These are phyloP conservation scores for Poa pratensis DNA, from an alignment of 176 grass and related monocot genomes.

Conservation along the genomic window DNA sequence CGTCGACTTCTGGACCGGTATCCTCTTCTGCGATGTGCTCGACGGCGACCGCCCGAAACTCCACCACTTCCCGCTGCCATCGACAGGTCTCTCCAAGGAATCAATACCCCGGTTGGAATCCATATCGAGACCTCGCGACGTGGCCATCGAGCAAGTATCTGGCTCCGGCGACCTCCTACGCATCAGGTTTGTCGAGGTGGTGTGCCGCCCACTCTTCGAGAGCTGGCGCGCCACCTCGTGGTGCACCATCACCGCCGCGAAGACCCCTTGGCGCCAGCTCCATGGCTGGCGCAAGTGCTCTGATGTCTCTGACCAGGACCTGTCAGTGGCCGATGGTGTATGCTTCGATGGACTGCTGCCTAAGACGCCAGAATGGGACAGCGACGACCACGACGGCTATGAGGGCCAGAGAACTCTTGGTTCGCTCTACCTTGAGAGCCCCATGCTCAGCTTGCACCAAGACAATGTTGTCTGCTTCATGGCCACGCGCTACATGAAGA, in stretches of 20 bases:
- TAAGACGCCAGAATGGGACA: not conserved
- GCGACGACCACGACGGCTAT: not conserved
- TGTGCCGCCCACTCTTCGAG: not conserved
- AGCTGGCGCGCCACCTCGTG: not conserved
- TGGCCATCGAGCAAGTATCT: not conserved
- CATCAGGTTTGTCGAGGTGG: not conserved
- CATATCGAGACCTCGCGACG: not conserved
- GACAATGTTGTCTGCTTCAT: not conserved
- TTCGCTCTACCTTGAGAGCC: not conserved
- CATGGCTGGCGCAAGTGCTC: not conserved
- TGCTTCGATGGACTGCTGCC: not conserved
- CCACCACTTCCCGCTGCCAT: not conserved
- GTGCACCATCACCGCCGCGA: not conserved
- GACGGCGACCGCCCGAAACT: not conserved
- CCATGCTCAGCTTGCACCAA: not conserved
- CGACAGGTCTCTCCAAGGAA: not conserved
- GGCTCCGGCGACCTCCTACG: not conserved
- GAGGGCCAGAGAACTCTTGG: not conserved
- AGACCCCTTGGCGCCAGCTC: not conserved
- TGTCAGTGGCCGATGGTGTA: not conserved
- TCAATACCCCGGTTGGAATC: not conserved
- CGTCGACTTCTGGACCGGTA: not conserved
- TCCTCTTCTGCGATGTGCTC: constrained; percentile 11
- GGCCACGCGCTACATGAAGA: not conserved
- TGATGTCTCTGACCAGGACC: not conserved